phyloP scores from a whole-genome alignment of 1,139 yeast species.

The Citeromyces siamensis region DNA sequence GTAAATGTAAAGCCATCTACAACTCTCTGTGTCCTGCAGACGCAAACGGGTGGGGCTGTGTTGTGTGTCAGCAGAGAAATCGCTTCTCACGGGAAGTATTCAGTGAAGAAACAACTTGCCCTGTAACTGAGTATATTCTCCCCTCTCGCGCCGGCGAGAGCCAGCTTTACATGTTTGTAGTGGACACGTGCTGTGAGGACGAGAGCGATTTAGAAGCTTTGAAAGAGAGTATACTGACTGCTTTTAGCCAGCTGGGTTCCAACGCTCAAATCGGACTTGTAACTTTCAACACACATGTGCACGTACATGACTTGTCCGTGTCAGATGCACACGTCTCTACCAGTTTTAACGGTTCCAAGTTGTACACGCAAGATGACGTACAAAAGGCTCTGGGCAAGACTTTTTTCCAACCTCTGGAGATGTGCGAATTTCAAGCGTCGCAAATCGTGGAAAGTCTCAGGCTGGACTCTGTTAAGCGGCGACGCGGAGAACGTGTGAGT shows the following conservation, averaged over 20 bases:
- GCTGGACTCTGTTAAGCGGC: conserved; percentile 40
- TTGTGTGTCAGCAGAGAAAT: conserved; percentile 33
- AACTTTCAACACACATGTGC: conserved; percentile 54
- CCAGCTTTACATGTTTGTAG: conserved; percentile 48
- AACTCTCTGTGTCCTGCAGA: conserved; percentile 42
- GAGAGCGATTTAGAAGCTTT: conserved; percentile 33
- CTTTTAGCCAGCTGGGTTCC: conserved; percentile 48
- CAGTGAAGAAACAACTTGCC: conserved; percentile 20
- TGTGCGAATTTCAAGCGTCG: conserved; percentile 45
- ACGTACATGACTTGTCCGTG: conserved; percentile 42
- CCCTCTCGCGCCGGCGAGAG: conserved; percentile 30
- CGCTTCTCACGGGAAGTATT: conserved; percentile 22
- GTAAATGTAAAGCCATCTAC: conserved; percentile 45
- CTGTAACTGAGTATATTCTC: conserved; percentile 52
- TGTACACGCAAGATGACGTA: conserved; percentile 37
- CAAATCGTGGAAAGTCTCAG: conserved; percentile 39
- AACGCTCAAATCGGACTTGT: conserved; percentile 46
- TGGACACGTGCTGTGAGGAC: conserved; percentile 50
- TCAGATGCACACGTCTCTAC: conserved; percentile 21
- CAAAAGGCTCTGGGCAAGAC: conserved; percentile 37
- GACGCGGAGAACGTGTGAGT: conserved; percentile 33
- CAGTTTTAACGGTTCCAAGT: conserved; percentile 49
- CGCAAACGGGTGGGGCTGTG: conserved; percentile 45
- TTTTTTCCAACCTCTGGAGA: conserved; percentile 33
- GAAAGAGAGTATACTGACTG: conserved; percentile 38